phyloP scores from a whole-genome alignment of 2,329 filamentous ascomycete genomes.

The Blastomyces gilchristii region DNA sequence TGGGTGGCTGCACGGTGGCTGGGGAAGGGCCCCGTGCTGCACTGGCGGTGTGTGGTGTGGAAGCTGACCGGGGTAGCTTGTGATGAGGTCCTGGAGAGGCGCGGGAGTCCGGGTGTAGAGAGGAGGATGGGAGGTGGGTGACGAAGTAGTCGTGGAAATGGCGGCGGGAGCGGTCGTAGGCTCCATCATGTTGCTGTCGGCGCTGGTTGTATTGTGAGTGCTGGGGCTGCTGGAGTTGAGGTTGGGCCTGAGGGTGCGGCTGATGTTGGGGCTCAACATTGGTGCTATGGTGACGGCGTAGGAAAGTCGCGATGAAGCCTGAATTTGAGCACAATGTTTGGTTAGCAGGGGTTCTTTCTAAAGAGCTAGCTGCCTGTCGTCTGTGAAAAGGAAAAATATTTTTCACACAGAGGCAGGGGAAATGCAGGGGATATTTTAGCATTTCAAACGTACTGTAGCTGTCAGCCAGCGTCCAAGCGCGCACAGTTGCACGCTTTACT shows the following conservation, averaged over 20 bases:
- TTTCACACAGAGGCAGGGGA: neutral
- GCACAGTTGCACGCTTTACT: slow-evolving; percentile 32
- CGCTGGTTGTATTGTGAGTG: slow-evolving; percentile 9
- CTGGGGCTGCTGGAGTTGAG: slow-evolving; percentile 4
- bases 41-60: slow-evolving; percentile 57
- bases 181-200: neutral
- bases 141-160: slow-evolving; percentile 94
- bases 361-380: neutral
- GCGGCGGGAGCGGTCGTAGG: slow-evolving; percentile 28
- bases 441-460: slow-evolving; percentile 26
- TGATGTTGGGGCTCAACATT: slow-evolving; percentile 6
- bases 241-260: slow-evolving; percentile 9
- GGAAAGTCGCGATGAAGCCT: slow-evolving; percentile 30
- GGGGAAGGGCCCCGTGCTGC: slow-evolving; percentile 43
- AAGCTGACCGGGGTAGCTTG: slow-evolving; percentile 76
- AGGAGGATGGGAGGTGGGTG: slow-evolving; percentile 87
- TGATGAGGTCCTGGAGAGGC: slow-evolving; percentile 57
- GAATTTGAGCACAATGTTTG: slow-evolving; percentile 5
- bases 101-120: slow-evolving; percentile 76
- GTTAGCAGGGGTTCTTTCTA: neutral
- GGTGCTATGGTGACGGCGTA: slow-evolving; percentile 22
- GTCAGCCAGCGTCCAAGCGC: slow-evolving; percentile 30
- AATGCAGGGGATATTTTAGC: neutral
- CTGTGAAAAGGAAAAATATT: too few relatives aligned
- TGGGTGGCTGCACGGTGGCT: slow-evolving; percentile 48